Base-by-base conservation (phyloP, 176 grass and related monocot species). In the Musa itinerans region DNA sequence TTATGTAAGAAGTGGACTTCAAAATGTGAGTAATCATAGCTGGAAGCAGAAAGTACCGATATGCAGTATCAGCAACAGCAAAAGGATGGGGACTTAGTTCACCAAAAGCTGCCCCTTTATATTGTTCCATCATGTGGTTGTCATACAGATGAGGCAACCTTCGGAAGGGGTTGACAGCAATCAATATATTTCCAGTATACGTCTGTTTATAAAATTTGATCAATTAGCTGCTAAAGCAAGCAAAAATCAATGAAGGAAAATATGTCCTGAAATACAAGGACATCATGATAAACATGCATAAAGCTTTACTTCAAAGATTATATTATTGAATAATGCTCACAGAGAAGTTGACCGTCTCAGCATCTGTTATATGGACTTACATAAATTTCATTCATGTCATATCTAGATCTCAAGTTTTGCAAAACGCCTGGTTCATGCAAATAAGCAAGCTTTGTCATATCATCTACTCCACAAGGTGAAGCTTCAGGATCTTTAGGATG, bases 381-480 rank as follows among this genome's bases (percentile, higher is more conserved):
- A 84, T 99, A 99, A 77, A 99, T 99, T 85, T 99, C 95, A 68
- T 92, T 99, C 91, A 92, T 94, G 75, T 94, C 91, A 52, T 89
- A 99, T 94, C 95, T 91, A 77, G 88, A 86, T 89, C 89, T 94
- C 70, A 99, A 70, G 76, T 99, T 99, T 65, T 92, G 91, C 79
- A 99, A 89, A 86, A 99, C 95, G 19, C 95, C 95, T 1, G 95
- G 95, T 79, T 94, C 95, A 68, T 99, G 95, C 59, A 99, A 86
- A 83, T 99, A 99, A 23, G 95, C 88, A 74, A 99, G 91, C 65
- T 92, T 99, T 6, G 95, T 99, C 95, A 99, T 99, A 85, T 99
- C 95, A 88, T 99, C 95, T 11, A 99, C 91, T 17, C 95, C 95
- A 22, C 95, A 99, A 71, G 95, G 86, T 62, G 90, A 71, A 63